phyloP scores from a whole-genome alignment of 192 early-diverging fungal genomes.

The Backusella tuberculispora region DNA sequence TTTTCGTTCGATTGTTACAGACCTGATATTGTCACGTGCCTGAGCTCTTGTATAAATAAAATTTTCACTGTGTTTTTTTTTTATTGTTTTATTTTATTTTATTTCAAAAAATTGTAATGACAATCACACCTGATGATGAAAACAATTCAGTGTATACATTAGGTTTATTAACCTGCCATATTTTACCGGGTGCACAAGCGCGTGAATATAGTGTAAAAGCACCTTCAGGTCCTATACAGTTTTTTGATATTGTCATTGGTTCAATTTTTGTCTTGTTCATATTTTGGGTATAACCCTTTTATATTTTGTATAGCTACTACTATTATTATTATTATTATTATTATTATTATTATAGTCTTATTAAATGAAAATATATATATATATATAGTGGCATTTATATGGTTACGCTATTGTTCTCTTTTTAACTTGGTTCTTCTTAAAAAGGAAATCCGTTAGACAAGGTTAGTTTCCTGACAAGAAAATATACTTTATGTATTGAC shows the following conservation, averaged over 20 bases:
- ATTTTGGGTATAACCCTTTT: not conserved
- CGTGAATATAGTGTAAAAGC: slow-evolving; percentile 13
- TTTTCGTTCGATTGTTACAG: not conserved
- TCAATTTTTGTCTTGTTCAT: not conserved
- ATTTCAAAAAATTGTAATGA: not conserved
- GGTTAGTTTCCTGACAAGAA: slow-evolving; percentile 15
- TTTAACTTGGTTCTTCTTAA: slow-evolving; percentile 35
- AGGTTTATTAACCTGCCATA: slow-evolving; percentile 10
- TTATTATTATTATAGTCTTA: not conserved
- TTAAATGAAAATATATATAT: not conserved
- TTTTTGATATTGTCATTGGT: not conserved
- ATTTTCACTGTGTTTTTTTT: not conserved
- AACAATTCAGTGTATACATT: not conserved
- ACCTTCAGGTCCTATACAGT: not conserved
- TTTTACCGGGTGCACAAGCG: slow-evolving; percentile 14
- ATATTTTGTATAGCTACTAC: not conserved
- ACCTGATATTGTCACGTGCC: not conserved
- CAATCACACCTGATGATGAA: slow-evolving; percentile 10
- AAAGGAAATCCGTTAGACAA: slow-evolving; percentile 42
- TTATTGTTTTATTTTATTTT: not conserved
- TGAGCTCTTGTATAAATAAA: not conserved
- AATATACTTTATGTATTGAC: not conserved
- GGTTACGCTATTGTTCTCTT: not conserved
- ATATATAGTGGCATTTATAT: not conserved
- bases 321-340: not conserved